Percentiles rank a stretch among this genome's conserved stretches.
Evolutionary conservation across 78 protist species (phyloP).

Genomic region (Cavenderia fasciculata): DNA sequence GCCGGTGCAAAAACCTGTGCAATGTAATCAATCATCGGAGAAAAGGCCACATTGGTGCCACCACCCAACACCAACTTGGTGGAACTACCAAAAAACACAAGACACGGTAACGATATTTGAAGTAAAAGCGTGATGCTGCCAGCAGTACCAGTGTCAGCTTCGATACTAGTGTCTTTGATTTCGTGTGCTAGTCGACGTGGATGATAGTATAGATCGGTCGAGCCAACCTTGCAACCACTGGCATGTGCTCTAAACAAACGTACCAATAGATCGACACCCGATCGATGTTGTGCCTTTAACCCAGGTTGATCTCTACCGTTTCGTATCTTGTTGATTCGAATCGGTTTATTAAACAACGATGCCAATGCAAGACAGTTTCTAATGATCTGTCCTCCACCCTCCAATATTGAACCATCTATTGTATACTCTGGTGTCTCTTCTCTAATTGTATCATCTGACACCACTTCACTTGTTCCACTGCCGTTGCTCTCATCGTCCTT

Average conservation of each 20-base stretch:
- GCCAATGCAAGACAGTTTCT: conserved; percentile 75
- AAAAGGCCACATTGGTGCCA: conserved; percentile 77
- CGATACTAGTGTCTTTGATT: conserved; percentile 2
- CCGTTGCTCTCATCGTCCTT: background rate
- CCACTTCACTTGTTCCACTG: background rate
- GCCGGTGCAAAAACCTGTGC: conserved; percentile 69
- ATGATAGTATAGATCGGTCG: conserved; percentile 18
- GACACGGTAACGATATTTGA: conserved; percentile 73
- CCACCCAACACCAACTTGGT: conserved; percentile 61
- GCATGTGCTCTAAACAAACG: conserved; percentile 51
- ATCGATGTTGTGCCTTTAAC: conserved; percentile 78
- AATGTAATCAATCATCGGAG: conserved; percentile 74
- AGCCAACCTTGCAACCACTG: background rate
- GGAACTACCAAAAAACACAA: conserved; percentile 25
- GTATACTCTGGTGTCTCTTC: conserved; percentile 1
- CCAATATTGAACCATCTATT: conserved; percentile 80
- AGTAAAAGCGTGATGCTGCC: conserved; percentile 71
- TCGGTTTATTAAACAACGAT: conserved; percentile 32
- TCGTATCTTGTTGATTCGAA: conserved; percentile 74
- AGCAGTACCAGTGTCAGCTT: conserved; percentile 81
- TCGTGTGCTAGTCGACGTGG: background rate
- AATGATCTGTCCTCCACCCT: conserved; percentile 88
- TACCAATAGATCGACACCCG: conserved; percentile 77
- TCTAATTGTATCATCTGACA: too few species aligned
- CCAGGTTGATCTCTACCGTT: conserved; percentile 76